Base-by-base conservation (phyloP, 208 protist species). In the Trypanosoma lewisi region DNA sequence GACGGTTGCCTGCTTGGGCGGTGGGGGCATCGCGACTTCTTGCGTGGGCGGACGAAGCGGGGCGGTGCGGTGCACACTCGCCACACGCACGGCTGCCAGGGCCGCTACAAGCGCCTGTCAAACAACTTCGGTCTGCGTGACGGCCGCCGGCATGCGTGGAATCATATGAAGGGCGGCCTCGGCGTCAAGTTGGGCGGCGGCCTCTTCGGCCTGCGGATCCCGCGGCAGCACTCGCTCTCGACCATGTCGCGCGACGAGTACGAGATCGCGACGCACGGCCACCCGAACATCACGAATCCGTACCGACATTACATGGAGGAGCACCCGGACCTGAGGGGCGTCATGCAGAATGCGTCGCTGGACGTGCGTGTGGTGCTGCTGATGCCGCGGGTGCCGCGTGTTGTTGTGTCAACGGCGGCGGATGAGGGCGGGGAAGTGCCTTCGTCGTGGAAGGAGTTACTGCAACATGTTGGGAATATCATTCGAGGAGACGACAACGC, bases 241-340 rank as follows among this genome's bases (percentile, higher is more conserved):
- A 85, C 75, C 49, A 81, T 91, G 76, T 78, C 86, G 39, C 45
- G 33, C 33, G 83, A 85, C 58, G 70, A 85, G 61, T 91, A 82
- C 47, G 90, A 96, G 1, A 41, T 93, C 34, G 77, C 79, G 37
- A 49, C 93, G 36, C 75, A 91, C 67, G 90, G 90, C 0, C 87
- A 93, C 47, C 90, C 90, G 1, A 92, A 96, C 72, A 96, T 96
- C 59, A 93, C 87, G 12, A 96, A 96, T 68, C 90, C 90, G 12
- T 96, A 96, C 63, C 82, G 90, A 19, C 74, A 85, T 16, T 67
- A 71, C 28, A 51, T 91, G 63, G 63, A 84, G 2, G 71, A 80
- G 51, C 90, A 96, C 55, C 90, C 90, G 0, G 69, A 77, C 25
- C 52, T 96, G 56, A 60, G 77, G 56, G 65, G 57, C n/a, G 82